Base-by-base conservation (phyloP, 2,329 filamentous ascomycete genomes). In the Aspergillus pseudoterreus region DNA sequence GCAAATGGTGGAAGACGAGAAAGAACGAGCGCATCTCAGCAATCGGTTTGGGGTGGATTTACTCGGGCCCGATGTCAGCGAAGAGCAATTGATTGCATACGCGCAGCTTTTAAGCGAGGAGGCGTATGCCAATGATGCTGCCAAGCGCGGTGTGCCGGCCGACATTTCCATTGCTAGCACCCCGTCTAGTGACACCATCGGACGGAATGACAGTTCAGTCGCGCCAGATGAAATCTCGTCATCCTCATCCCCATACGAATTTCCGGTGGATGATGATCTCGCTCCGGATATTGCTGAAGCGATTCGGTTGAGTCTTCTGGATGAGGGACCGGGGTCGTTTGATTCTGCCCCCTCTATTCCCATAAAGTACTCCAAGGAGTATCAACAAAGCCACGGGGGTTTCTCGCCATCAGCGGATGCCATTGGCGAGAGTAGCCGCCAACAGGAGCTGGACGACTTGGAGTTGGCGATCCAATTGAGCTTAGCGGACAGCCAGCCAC, bases 41-140 rank as follows among this genome's bases (percentile, higher is more conserved):
- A 85, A 83, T 27, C 84, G 92, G 33, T 99, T 96, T 63, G 94
- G 94, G 5, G 83, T 94, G 2, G 90, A 91, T 32, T 72, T 96
- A 9, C 70, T 86, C 2, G 80, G 78, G 0, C 74, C 75, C 2
- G 79, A 76, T 48, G 74, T 77, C 3, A 80, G 71, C 51, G 82
- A 86, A 58, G 83, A 86, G 49, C 81, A 86, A 57, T 75, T 84
- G 45, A 62, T 86, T 21, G 81, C 82, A 2, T 86, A 85, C 64
- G 83, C 83, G 6, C 78, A 79, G 12, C 73, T 86, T 66, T 66
- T 86, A 33, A 85, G 82, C 45, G 77, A 85, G 63, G 83, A 86
- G 61, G 72, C 76, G 6, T 72, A 79, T 44, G 75, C 76, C 44
- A 72, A 70, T 21, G 81, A 82, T 45, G 71, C 74, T 43, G 63